phyloP scores from a whole-genome alignment of 1,139 yeast genomes.

The Candida buenavistaensis region DNA sequence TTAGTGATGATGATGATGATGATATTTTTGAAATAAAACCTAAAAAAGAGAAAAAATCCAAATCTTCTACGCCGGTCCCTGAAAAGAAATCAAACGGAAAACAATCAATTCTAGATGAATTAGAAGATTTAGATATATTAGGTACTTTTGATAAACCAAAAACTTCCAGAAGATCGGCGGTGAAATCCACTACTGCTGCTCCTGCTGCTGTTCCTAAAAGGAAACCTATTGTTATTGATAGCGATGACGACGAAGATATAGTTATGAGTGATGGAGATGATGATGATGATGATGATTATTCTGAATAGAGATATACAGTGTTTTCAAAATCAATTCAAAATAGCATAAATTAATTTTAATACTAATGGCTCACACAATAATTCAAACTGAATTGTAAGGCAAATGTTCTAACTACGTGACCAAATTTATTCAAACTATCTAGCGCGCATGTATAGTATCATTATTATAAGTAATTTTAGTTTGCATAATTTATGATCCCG shows the following conservation, averaged over 20 bases:
- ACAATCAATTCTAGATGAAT: constrained; percentile 14
- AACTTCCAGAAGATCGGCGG: no score
- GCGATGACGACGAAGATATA: constrained; percentile 6
- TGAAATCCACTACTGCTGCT: no score
- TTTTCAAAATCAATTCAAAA: no score
- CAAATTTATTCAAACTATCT: no score
- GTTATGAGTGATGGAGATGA: constrained; percentile 5
- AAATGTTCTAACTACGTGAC: no score
- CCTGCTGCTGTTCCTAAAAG: constrained; percentile 3
- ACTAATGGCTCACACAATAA: no score
- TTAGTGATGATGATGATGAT: constrained; percentile 16
- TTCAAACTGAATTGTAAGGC: no score
- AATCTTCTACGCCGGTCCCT: constrained; percentile 2
- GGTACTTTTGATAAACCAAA: constrained; percentile 1
- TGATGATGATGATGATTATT: constrained; percentile 8
- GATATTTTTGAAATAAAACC: constrained; percentile 8
- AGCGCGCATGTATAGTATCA: no score
- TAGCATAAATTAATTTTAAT: no score
- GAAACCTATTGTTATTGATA: constrained; percentile 1
- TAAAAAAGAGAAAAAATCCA: constrained; percentile 5
- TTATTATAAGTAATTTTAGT: no score
- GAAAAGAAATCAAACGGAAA: constrained; percentile 7
- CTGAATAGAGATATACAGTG: no score
- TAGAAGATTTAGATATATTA: constrained; percentile 16
- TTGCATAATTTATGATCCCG: no score